Percentiles rank a stretch among this genome's conserved stretches.
Conservation (phyloP, 2,329 filamentous ascomycete genomes). For the Mariannaea sp. region DNA sequence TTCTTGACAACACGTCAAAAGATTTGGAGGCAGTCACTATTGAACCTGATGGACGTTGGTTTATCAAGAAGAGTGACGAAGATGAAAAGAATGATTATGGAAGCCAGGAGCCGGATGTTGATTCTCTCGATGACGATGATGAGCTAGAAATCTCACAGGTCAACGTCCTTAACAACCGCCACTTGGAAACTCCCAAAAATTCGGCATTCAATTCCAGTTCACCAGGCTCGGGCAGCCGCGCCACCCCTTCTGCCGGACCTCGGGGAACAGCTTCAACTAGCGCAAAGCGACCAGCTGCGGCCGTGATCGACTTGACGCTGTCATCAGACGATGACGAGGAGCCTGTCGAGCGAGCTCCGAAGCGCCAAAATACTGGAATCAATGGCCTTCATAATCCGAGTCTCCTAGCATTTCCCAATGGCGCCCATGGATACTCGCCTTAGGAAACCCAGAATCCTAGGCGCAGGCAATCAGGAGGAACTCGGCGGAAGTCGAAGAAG, state of each 20-base stretch:
- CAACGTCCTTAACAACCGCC: constrained; percentile 42
- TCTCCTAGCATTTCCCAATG: constrained; percentile 30
- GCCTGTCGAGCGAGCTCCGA: constrained; percentile 50
- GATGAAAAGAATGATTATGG: constrained; percentile 32
- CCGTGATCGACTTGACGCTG: constrained; percentile 64
- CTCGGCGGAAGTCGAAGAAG: constrained; percentile 16
- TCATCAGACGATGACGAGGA: constrained; percentile 61
- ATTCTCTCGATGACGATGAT: constrained; percentile 55
- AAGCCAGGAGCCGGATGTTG: constrained; percentile 30
- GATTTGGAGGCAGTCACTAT: constrained; percentile 85
- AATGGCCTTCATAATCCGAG: constrained; percentile 32
- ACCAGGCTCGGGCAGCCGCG: constrained; percentile 44
- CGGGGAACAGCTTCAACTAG: constrained; percentile 44
- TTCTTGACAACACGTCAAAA: constrained; percentile 72
- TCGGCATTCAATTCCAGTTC: constrained; percentile 45
- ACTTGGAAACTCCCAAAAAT: constrained; percentile 45
- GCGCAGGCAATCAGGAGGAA: constrained; percentile 15
- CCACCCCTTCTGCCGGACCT: constrained; percentile 44
- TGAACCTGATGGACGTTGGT: constrained; percentile 84
- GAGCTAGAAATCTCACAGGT: constrained; percentile 56
- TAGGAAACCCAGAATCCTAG: constrained; percentile 26
- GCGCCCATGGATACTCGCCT: constrained; percentile 29
- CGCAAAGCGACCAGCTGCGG: constrained; percentile 54
- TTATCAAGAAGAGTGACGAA: constrained; percentile 45
- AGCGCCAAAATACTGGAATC: constrained; percentile 49